Evolutionary conservation across 2,329 filamentous ascomycete genomes (phyloP).

Genomic region (Thelonectria olida): DNA sequence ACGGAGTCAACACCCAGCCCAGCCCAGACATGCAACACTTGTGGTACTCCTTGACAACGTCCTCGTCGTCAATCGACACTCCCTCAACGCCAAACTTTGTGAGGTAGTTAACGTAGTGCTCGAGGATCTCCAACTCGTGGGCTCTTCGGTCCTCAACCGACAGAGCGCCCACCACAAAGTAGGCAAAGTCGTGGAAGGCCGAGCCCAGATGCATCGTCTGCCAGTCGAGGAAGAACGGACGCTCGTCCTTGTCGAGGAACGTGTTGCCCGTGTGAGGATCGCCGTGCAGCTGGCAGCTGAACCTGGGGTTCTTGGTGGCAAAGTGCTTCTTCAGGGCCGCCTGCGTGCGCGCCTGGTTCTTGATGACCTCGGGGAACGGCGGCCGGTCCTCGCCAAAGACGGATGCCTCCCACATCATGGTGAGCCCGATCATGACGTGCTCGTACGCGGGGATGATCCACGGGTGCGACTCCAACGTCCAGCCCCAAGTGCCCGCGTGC

Average conservation of each 20-base stretch:
- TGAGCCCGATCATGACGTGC: conserved; percentile 12
- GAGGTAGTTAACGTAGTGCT: conserved; percentile 31
- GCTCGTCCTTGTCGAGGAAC: conserved; percentile 6
- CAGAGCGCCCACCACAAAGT: conserved; percentile 18
- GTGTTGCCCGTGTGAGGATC: conserved; percentile 26
- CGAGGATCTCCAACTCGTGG: conserved; percentile 46
- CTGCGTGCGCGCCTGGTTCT: neutral
- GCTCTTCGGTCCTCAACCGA: conserved; percentile 40
- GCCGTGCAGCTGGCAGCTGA: conserved; percentile 20
- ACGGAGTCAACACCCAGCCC: conserved; percentile 3
- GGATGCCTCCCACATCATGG: conserved; percentile 29
- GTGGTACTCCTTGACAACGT: neutral
- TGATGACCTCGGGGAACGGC: conserved; percentile 10
- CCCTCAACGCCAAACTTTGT: neutral
- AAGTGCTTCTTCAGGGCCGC: conserved; percentile 15
- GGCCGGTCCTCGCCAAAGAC: neutral
- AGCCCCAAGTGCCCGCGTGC: conserved; percentile 22
- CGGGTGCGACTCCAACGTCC: conserved; percentile 18
- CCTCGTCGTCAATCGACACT: neutral
- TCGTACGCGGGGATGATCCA: conserved; percentile 39
- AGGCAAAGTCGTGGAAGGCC: conserved; percentile 22
- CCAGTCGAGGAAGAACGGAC: conserved; percentile 25
- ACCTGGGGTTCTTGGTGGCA: conserved; percentile 14
- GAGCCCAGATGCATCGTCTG: conserved; percentile 20
- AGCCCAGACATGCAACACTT: neutral